A percentile compares a stretch with the other conserved stretches of the same genome.
Evolutionary conservation across 257 asterid species (phyloP).

Genomic region (Linaria vulgaris): DNA sequence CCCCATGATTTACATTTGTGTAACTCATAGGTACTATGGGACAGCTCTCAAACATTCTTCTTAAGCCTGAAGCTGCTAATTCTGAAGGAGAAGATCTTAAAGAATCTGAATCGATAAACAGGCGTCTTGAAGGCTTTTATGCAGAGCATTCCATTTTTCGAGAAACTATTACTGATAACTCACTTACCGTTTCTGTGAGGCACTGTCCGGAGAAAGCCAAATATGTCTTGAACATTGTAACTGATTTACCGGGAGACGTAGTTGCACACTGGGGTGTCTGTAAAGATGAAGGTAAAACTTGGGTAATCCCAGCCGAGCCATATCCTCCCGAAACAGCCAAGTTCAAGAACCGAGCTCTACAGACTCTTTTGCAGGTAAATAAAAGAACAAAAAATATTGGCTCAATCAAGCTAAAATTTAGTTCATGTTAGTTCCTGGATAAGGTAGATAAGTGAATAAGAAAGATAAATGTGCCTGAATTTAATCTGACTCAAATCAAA

Average conservation of each 20-base stretch:
- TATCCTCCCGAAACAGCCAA: constrained; percentile 71
- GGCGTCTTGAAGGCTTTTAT: constrained; percentile 61
- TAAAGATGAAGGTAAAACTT: constrained; percentile 50
- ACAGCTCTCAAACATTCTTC: constrained; percentile 55
- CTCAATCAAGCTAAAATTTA: too few species aligned
- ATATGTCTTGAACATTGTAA: constrained; percentile 64
- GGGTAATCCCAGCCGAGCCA: constrained; percentile 84
- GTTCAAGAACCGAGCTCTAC: constrained; percentile 80
- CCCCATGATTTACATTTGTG: constrained; percentile 18
- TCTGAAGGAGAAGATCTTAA: constrained; percentile 34
- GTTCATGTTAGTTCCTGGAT: too few species aligned
- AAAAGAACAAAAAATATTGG: not conserved
- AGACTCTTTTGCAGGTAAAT: constrained; percentile 72
- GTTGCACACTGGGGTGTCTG: constrained; percentile 94
- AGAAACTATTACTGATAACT: constrained; percentile 51
- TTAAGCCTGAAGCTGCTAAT: constrained; percentile 48
- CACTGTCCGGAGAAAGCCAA: constrained; percentile 47
- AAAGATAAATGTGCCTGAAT: too few species aligned
- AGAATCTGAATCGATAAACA: constrained; percentile 34
- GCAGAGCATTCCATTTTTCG: constrained; percentile 69
- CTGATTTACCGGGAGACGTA: constrained; percentile 86
- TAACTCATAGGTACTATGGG: constrained; percentile 57
- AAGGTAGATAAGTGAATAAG: too few species aligned
- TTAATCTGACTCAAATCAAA: constrained; percentile 15
- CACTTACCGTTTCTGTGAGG: constrained; percentile 59